These are phyloP conservation scores for Globisporangium acanthophoron DNA, from an alignment of 352 stramenopile species.

Conservation along the genomic window DNA sequence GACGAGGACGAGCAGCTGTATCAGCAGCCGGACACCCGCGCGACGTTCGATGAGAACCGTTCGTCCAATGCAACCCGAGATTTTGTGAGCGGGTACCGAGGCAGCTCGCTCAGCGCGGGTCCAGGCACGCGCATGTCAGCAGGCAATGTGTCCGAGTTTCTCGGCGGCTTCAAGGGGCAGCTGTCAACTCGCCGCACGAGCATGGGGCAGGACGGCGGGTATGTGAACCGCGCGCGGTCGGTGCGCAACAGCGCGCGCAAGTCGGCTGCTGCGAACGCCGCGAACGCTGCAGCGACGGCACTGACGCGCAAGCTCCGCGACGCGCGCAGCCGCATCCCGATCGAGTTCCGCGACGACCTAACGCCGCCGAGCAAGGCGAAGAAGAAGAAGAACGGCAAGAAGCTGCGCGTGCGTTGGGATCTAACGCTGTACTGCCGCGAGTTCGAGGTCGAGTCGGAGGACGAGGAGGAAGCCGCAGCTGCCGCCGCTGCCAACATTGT, in stretches of 20 bases:
- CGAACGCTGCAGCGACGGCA: conserved; percentile 17
- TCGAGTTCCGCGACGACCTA: conserved; percentile 50
- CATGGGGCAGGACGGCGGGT: conserved; percentile 16
- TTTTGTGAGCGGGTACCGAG: background rate
- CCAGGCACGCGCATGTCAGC: conserved; percentile 32
- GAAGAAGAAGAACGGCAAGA: conserved; percentile 32
- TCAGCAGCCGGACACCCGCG: conserved; percentile 1
- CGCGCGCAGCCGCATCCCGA: conserved; percentile 40
- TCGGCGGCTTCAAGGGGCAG: conserved; percentile 59
- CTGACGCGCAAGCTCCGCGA: conserved; percentile 45
- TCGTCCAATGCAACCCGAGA: background rate
- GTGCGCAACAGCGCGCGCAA: conserved; percentile 34
- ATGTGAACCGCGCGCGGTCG: conserved; percentile 38
- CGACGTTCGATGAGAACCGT: conserved; percentile 6
- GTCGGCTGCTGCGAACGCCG: conserved; percentile 22
- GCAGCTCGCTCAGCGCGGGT: conserved; percentile 8
- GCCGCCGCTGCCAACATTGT: conserved; percentile 16
- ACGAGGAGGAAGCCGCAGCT: conserved; percentile 33
- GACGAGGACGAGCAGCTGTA: conserved; percentile 13
- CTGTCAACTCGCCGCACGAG: conserved; percentile 29
- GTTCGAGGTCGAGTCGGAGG: conserved; percentile 58
- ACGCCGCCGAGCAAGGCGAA: conserved; percentile 18
- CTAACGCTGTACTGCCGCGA: conserved; percentile 34
- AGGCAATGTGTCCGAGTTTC: conserved; percentile 53
- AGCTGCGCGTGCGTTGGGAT: conserved; percentile 42